Evolutionary conservation across 352 stramenopile genomes (phyloP).

Genomic region (Phytophthora hibernalis): DNA sequence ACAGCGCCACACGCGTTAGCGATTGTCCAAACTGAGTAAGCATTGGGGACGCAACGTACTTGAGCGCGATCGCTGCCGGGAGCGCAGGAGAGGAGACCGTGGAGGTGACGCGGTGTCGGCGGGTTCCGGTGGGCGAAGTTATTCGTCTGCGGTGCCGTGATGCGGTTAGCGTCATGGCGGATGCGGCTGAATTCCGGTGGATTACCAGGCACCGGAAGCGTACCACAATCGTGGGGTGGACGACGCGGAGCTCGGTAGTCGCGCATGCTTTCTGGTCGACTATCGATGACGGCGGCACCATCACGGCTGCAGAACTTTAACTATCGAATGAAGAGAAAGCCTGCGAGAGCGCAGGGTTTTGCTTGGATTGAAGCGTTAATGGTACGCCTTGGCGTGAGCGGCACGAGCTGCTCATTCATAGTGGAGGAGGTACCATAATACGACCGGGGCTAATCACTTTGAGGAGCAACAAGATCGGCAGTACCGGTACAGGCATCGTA

Average conservation of each 20-base stretch:
- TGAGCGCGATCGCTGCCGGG: background rate
- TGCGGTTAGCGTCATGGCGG: slow-evolving; percentile 15
- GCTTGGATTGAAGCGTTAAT: no score
- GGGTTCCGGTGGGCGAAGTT: slow-evolving; percentile 2
- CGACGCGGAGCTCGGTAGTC: slow-evolving; percentile 6
- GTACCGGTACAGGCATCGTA: no score
- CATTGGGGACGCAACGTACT: no score
- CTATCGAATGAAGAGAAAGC: no score
- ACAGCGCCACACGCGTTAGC: background rate
- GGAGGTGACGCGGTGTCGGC: slow-evolving; percentile 10
- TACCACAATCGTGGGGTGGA: slow-evolving; percentile 25
- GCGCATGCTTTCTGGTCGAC: slow-evolving; percentile 7
- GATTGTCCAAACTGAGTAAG: slow-evolving; percentile 2
- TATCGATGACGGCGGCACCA: slow-evolving; percentile 13
- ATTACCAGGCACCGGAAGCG: slow-evolving; percentile 37
- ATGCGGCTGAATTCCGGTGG: background rate
- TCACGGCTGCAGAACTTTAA: slow-evolving; percentile 13
- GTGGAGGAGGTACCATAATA: background rate
- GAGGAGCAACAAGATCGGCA: background rate
- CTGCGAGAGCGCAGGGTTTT: no score
- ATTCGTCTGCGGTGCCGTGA: slow-evolving; percentile 14
- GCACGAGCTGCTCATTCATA: background rate
- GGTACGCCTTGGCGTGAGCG: background rate
- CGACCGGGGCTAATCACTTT: no score
- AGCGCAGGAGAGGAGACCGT: background rate